A percentile compares a stretch with the other conserved stretches of the same genome.
Evolutionary conservation across 768 basidiomycete genomes (phyloP).

Genomic region (Ramaria rubella): DNA sequence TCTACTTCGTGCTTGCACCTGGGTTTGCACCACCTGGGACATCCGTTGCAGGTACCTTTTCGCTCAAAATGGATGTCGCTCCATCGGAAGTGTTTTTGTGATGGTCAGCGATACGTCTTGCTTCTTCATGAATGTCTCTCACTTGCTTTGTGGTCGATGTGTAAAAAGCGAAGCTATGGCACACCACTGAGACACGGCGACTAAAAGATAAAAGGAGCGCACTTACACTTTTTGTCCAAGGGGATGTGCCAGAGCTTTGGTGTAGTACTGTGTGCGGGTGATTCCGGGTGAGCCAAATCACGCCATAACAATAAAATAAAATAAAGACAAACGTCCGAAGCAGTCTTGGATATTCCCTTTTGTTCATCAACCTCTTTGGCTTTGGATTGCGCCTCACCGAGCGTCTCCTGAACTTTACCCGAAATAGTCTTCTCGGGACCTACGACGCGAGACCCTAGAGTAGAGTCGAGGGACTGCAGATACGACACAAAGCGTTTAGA

Average conservation of each 20-base stretch:
- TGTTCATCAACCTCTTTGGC: constrained; percentile 76
- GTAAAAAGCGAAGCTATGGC: constrained; percentile 52
- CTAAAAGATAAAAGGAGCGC: background rate
- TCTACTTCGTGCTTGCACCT: background rate
- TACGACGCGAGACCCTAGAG: constrained; percentile 60
- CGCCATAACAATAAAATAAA: background rate
- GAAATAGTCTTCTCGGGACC: constrained; percentile 81
- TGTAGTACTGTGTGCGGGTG: constrained; percentile 55
- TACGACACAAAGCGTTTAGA: constrained; percentile 78
- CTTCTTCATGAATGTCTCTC: constrained; percentile 89
- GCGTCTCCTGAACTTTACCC: constrained; percentile 57
- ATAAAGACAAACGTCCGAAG: constrained; percentile 47
- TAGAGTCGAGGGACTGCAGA: constrained; percentile 63
- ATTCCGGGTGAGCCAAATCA: background rate
- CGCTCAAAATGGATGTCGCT: background rate
- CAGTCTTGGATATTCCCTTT: constrained; percentile 65
- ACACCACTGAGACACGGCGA: background rate
- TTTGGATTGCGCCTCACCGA: constrained; percentile 59
- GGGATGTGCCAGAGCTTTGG: constrained; percentile 65
- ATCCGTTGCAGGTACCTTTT: background rate
- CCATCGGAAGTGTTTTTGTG: constrained; percentile 35
- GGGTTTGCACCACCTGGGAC: too few species aligned
- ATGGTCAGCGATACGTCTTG: constrained; percentile 64
- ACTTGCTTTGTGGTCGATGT: constrained; percentile 85
- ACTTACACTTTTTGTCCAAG: constrained; percentile 64